Base-by-base conservation (phyloP, 495 filamentous ascomycete genomes). In the Cryomyces minteri region DNA sequence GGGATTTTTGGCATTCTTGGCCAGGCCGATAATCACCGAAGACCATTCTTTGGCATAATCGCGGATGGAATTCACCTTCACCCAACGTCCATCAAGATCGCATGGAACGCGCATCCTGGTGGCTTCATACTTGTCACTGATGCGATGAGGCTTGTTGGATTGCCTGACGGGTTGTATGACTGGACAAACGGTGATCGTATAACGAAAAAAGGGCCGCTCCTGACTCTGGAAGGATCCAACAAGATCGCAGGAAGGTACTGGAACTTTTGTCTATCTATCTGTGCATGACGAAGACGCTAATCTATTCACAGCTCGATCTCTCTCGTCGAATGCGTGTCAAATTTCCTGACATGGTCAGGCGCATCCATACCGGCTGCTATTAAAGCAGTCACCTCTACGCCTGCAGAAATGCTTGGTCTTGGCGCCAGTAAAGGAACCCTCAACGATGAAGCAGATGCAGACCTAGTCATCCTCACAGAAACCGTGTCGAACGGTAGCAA, bases 111-210 rank as follows among this genome's bases (percentile, higher is more conserved):
- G 1, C 74, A 80, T 50, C 73, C 74, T 0, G 62, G 67, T 4
- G 77, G 77, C 1, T 72, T 76, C 55, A 74, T 82, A 43, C 66
- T 82, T 1, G 76, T 82, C 38, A 79, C 77, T 2, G 77, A 80
- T 51, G 77, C 77, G 25, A 80, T 80, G 75, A 67, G 72, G 46
- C 57, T 78, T 9, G 66, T 71, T 0, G 84, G 84, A 0, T 60
- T 88, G 41, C 74, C 75, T 0, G 84, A 94, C 50, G 84, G 84
- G 10, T 62, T 71, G 5, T 88, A 88, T 50, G 69, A 74, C 45
- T 87, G 82, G 82, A 82, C 73, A 4, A 87, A 88, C 53, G 82
- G 82, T 12, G 76, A 79, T 49, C 65, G 66, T 5, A 77, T 80
- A 51, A 58, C 77, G 11, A 88, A 88, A 62, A 72, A 67, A 36